Evolutionary conservation across 1,139 yeast genomes (phyloP).

Genomic region (Suhomyces atakaporum): DNA sequence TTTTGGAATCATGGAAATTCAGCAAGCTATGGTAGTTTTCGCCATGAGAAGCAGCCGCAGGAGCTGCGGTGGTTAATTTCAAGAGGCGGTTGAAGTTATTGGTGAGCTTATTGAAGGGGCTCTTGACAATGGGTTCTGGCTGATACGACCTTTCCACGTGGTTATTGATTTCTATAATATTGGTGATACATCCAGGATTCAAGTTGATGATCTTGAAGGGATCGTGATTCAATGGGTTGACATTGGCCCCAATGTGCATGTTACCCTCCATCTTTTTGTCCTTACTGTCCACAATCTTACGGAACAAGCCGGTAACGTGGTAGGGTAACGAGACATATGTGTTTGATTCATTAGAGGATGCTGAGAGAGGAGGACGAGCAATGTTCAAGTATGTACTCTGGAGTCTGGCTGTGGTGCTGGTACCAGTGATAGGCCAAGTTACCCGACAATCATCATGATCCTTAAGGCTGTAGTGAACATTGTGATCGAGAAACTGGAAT

Average conservation of each 20-base stretch:
- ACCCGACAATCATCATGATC: constrained; percentile 14
- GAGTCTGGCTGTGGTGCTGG: constrained; percentile 26
- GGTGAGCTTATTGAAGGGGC: constrained; percentile 39
- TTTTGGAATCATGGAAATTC: constrained; percentile 6
- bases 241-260: constrained; percentile 56
- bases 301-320: constrained; percentile 39
- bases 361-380: constrained; percentile 39
- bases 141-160: not conserved
- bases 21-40: constrained; percentile 9
- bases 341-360: constrained; percentile 36
- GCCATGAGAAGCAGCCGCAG: not conserved
- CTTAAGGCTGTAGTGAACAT: constrained; percentile 33
- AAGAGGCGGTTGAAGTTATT: constrained; percentile 35
- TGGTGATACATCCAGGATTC: constrained; percentile 55
- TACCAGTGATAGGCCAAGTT: constrained; percentile 40
- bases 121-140: constrained; percentile 16
- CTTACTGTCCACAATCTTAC: constrained; percentile 29
- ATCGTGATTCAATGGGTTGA: constrained; percentile 55
- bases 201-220: constrained; percentile 53
- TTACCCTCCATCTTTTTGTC: constrained; percentile 45
- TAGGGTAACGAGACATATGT: constrained; percentile 47
- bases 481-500: constrained; percentile 33
- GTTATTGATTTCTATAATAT: constrained; percentile 14
- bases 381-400: constrained; percentile 37
- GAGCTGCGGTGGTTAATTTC: constrained; percentile 20